Evolutionary conservation across 148 eudicot species (phyloP), one percentile per base, ranked within the genome.

Genomic region (Silene uniflora): DNA sequence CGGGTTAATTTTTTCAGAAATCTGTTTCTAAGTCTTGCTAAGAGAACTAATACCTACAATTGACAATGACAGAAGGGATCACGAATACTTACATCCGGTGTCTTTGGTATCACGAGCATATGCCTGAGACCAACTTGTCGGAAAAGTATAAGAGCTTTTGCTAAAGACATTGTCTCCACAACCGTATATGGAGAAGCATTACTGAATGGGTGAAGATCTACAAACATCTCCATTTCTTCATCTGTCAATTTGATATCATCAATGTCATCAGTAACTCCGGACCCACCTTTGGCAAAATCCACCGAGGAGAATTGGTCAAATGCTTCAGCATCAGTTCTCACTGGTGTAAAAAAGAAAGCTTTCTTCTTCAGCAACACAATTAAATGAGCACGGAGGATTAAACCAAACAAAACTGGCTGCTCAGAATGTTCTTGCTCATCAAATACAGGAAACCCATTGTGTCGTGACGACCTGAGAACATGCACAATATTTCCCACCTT

Each of bases 51-150:
- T 46, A 61, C 10, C 25, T 12, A 69, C 25, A 62, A 22, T 27
- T 10, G 54, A 80, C 59, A 22, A 19, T 10, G 54, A 80, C 59
- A 22, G 25, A 67, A 49, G 18, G 27, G 69, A 46, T 47, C 21
- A 39, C 12, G 71, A 19, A 75, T 52, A 72, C 91, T 89, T 86
- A 95, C 98, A 76, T 87, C 88, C n/a, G 89, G 54, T 23, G 80
- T 49, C 71, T 82, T 89, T 35, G 98, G 91, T 27, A 88, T 81
- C 73, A 95, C 97, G 69, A 91, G 80, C 86, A 95, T 75, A 83
- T 95, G 98, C 84, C 98, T 86, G 71, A 95, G 79, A 75, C 98
- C 98, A 69, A 95, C 94, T 83, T 92, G 88, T 69, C 98, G 84
- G 86, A 95, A 95, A 76, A 95, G 96, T 65, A 87, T 54, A 46